phyloP scores from a whole-genome alignment of 176 grass and related monocot species.

The Lolium perenne region DNA sequence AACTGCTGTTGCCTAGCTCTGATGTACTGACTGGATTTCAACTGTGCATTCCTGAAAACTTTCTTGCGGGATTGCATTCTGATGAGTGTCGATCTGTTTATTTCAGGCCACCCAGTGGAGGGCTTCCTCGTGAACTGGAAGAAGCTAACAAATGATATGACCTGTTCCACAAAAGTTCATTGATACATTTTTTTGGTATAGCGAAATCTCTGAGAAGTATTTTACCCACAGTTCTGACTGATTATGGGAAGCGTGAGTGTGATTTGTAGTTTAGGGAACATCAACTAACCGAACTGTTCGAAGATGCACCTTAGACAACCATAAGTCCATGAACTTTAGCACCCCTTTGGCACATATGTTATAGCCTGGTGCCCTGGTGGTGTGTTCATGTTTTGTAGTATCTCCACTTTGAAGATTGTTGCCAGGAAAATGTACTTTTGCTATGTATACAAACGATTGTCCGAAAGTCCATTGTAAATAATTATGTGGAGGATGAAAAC shows the following conservation, averaged over 20 bases:
- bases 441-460: background rate
- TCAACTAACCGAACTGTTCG: conserved; percentile 7
- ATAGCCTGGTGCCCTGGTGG: background rate
- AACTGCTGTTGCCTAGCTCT: background rate
- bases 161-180: background rate
- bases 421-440: conserved; percentile 7
- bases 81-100: conserved; percentile 37
- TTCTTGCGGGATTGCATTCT: background rate
- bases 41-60: background rate
- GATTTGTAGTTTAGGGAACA: conserved; percentile 6
- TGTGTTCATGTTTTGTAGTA: background rate
- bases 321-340: conserved; percentile 13
- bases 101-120: conserved; percentile 90
- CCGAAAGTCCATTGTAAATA: conserved; percentile 42
- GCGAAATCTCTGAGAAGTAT: background rate
- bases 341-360: conserved; percentile 16
- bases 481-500: background rate
- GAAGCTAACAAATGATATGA: conserved; percentile 52
- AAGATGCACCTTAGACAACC: background rate
- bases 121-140: conserved; percentile 67
- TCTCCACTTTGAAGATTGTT: conserved; percentile 20
- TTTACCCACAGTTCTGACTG: conserved; percentile 19
- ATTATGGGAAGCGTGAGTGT: background rate
- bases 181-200: conserved; percentile 22
- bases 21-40: background rate